A percentile compares a stretch with the other conserved stretches of the same genome.
Evolutionary conservation across 2,329 filamentous ascomycete species (phyloP).

Genomic region (Ilyonectria robusta): DNA sequence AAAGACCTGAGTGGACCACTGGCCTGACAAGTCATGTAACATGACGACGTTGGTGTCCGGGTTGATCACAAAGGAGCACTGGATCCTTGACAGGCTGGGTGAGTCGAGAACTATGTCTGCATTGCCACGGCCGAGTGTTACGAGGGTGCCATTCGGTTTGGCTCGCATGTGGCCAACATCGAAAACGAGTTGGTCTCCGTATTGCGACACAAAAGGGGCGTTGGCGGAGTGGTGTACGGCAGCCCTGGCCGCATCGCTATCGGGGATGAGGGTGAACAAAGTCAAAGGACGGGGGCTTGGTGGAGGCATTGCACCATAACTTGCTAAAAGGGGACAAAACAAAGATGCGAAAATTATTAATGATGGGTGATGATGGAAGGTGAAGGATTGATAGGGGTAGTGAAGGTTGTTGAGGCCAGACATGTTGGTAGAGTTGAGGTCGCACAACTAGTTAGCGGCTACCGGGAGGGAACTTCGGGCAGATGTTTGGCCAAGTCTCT

Average conservation of each 20-base stretch:
- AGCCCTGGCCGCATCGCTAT: background rate
- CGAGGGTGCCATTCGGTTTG: background rate
- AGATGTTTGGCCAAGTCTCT: no score
- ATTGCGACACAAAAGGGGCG: background rate
- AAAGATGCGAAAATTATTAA: no score
- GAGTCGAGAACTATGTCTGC: background rate
- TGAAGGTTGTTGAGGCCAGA: no score
- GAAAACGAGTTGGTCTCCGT: background rate
- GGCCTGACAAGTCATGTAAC: background rate
- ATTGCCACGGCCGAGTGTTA: background rate
- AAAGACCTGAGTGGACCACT: background rate
- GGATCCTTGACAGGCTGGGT: background rate
- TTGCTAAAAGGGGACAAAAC: no score
- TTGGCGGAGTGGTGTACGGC: background rate
- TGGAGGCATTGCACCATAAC: no score
- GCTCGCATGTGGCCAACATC: background rate
- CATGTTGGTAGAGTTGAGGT: no score
- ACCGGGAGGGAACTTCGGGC: no score
- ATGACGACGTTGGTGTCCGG: background rate
- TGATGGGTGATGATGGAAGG: no score
- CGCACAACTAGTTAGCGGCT: no score
- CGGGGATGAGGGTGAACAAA: background rate
- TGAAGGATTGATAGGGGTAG: no score
- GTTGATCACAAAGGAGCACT: conserved; percentile 4
- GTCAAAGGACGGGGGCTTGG: no score